Percentiles rank a stretch among this genome's conserved stretches.
Evolutionary conservation across 108 stramenopile species (phyloP).

Genomic region (Seminavis robusta): DNA sequence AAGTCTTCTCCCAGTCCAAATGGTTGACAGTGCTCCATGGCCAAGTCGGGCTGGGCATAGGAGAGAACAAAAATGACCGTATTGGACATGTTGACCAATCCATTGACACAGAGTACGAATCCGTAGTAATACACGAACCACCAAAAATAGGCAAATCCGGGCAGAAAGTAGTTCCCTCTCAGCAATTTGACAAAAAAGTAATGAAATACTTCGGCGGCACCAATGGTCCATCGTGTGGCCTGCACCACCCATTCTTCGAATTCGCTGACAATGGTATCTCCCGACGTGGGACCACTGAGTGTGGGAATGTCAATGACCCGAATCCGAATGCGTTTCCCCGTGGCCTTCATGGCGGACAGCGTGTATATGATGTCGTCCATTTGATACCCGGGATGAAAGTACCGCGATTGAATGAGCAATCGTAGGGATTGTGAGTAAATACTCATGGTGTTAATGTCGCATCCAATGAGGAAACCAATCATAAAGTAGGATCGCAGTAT

Average conservation of each 20-base stretch:
- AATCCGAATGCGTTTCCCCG: conserved; percentile 5
- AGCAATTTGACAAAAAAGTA: conserved; percentile 18
- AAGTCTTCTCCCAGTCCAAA: conserved; percentile 2
- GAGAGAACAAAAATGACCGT: background rate
- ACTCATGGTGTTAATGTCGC: conserved; percentile 13
- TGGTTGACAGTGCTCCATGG: background rate
- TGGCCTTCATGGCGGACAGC: conserved; percentile 15
- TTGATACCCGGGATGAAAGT: conserved; percentile 15
- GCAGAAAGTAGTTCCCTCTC: conserved; percentile 13
- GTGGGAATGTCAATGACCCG: conserved; percentile 16
- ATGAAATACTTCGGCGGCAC: conserved; percentile 16
- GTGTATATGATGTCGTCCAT: conserved; percentile 21
- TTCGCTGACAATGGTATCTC: background rate
- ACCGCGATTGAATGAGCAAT: conserved; percentile 2
- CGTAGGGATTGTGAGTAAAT: conserved; percentile 9
- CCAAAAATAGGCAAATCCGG: conserved; percentile 19
- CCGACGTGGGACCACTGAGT: conserved; percentile 7
- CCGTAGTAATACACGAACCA: conserved; percentile 21
- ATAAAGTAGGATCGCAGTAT: conserved; percentile 18
- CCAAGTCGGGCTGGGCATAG: background rate
- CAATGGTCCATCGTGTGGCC: conserved; percentile 13
- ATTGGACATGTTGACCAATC: conserved; percentile 9
- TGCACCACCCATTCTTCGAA: conserved; percentile 9
- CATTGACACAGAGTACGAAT: conserved; percentile 13
- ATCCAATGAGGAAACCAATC: conserved; percentile 16